These are phyloP conservation scores for Podospora pseudocomata DNA, from an alignment of 495 filamentous ascomycete genomes.

Conservation along the genomic window DNA sequence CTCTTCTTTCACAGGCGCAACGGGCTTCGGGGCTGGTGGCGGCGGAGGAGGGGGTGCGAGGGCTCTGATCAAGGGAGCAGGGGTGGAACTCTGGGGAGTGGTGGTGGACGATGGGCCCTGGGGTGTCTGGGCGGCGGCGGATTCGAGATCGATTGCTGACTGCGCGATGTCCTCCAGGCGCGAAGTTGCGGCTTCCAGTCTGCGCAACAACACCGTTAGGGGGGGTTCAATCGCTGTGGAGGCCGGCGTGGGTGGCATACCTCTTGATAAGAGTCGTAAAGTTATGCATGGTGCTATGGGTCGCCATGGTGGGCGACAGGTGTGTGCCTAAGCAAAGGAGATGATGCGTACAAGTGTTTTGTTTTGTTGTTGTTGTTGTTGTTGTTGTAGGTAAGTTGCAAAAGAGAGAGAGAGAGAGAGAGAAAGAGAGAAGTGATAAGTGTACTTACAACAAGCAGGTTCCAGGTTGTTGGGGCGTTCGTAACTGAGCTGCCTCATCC, in stretches of 20 bases:
- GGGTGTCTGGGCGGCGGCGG: conserved; percentile 37
- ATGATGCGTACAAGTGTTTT: not conserved
- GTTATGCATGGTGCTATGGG: conserved; percentile 79
- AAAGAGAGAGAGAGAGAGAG: too few species aligned
- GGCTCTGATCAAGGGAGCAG: conserved; percentile 32
- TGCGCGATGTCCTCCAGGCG: conserved; percentile 93
- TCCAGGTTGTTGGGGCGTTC: not conserved
- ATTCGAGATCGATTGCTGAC: conserved; percentile 57
- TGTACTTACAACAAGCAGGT: not conserved
- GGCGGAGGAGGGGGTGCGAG: conserved; percentile 15
- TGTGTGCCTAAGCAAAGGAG: not conserved
- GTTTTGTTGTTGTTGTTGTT: not conserved
- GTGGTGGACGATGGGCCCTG: not conserved
- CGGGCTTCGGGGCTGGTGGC: conserved; percentile 29
- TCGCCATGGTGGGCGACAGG: conserved; percentile 41
- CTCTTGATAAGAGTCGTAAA: conserved; percentile 96
- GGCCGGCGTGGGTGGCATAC: conserved; percentile 47
- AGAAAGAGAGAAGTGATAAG: too few species aligned
- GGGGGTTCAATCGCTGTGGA: conserved; percentile 21
- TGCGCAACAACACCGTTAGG: conserved; percentile 38
- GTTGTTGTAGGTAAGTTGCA: too few species aligned
- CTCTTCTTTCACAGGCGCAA: conserved; percentile 48
- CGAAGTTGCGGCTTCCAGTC: conserved; percentile 95
- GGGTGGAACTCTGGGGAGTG: conserved; percentile 19
- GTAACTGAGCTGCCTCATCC: not conserved